A percentile compares a stretch with the other conserved stretches of the same genome.
Evolutionary conservation across 768 basidiomycete species (phyloP).

Genomic region (Floccularia luteovirens): DNA sequence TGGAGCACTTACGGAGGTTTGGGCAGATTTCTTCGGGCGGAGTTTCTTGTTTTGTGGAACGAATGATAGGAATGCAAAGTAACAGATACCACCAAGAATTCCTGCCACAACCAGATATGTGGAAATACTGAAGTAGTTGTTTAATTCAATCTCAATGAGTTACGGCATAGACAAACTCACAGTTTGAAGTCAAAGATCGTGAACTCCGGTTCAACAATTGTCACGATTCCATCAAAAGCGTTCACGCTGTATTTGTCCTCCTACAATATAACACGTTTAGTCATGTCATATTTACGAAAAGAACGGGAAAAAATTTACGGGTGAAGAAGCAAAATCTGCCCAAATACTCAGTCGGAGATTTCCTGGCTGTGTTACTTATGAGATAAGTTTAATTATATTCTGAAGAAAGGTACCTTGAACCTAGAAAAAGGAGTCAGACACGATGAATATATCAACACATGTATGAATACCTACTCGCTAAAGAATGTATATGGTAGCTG

Average conservation of each 20-base stretch:
- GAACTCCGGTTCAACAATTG: slow-evolving; percentile 71
- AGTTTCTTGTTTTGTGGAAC: slow-evolving; percentile 58
- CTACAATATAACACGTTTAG: slow-evolving; percentile 31
- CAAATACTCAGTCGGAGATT: slow-evolving; percentile 69
- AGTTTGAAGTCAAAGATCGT: slow-evolving; percentile 77
- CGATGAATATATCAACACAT: slow-evolving; percentile 5
- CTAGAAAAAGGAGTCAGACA: slow-evolving; percentile 22
- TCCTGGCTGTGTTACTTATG: slow-evolving; percentile 44
- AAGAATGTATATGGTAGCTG: slow-evolving; percentile 68
- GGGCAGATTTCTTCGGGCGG: slow-evolving; percentile 33
- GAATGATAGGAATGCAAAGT: slow-evolving; percentile 60
- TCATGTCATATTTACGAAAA: slow-evolving; percentile 1
- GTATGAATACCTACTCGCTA: slow-evolving; percentile 60
- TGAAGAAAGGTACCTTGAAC: slow-evolving; percentile 43
- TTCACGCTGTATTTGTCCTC: slow-evolving; percentile 50
- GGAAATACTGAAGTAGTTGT: slow-evolving; percentile 31
- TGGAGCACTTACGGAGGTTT: slow-evolving; percentile 42
- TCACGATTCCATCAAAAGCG: slow-evolving; percentile 71
- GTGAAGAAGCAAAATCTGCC: slow-evolving; percentile 69
- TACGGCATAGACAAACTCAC: slow-evolving; percentile 30
- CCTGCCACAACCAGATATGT: slow-evolving; percentile 67
- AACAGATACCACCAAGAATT: slow-evolving; percentile 55
- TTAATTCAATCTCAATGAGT: slow-evolving; percentile 1
- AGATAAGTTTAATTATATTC: slow-evolving; percentile 3
- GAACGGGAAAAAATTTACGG: not conserved